Base-by-base conservation (phyloP, 768 basidiomycete genomes). In the Baorangia bicolor region DNA sequence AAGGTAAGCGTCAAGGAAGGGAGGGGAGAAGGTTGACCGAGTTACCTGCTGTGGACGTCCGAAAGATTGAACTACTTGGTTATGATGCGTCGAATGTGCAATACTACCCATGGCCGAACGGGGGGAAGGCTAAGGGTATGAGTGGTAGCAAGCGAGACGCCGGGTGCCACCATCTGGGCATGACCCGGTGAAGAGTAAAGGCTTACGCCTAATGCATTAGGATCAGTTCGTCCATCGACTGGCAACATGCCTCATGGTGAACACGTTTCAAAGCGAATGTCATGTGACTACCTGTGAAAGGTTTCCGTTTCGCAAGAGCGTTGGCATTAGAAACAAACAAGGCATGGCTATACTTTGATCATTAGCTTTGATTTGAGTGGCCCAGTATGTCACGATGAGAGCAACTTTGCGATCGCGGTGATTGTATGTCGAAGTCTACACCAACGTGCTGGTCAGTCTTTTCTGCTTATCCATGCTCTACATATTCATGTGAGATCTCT, bases 171-270 rank as follows among this genome's bases (percentile, higher is more conserved):
- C 30, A 43, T 35, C 13, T 30, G 39, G 1, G n/a, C 44, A 35
- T 39, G 30, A 2, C 47, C 41, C 13, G 16, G 53, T 33, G 20
- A 48, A 42, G 41, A 27, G 13, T 8, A 21, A 37, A 28, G 33
- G 37, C 0, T 50, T 58, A 25, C 51, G 59, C 55, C 52, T 12
- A 16, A 11, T 27, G 44, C 28, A 27, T 38, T 38, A 16, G 39
- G 18, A 55, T n/a, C 9, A n/a, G 27, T 49, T 18, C 31, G 51
- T 47, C 33, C 23, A 37, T n/a, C 5, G 5, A n/a, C 20, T n/a
- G n/a, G n/a, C 27, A 28, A 16, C 2, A 20, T 37, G 49, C 64
- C 64, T 64, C 62, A 47, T 64, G 60, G 60, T 9, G 39, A 54
- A 56, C 54, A 8, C 63, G 38, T 45, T 55, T 21, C 47, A 1